Conservation (phyloP, 495 filamentous ascomycete genomes). For the Staphylotrichum longicolle region DNA sequence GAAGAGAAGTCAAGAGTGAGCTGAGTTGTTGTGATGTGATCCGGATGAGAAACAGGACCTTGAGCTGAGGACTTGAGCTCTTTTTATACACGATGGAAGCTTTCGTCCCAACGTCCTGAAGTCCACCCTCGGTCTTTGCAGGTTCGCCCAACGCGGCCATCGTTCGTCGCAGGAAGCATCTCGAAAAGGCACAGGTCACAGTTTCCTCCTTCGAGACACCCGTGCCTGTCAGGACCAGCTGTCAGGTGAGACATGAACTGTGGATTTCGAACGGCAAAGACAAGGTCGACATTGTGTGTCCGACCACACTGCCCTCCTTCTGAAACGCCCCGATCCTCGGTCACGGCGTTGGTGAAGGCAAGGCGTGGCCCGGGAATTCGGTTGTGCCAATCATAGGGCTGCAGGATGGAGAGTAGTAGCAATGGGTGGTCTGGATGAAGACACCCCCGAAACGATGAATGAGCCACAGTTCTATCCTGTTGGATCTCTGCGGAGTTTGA, state of each 20-base stretch:
- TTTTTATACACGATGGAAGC: background rate
- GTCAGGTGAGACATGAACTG: too few relatives aligned
- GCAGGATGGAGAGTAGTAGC: too few relatives aligned
- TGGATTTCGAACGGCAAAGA: background rate
- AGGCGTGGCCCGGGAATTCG: too few relatives aligned
- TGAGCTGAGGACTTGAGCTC: background rate
- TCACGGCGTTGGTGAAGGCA: too few relatives aligned
- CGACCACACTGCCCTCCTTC: too few relatives aligned
- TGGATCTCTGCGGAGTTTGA: too few relatives aligned
- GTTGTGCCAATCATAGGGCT: too few relatives aligned
- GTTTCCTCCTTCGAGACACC: background rate
- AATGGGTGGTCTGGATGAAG: too few relatives aligned
- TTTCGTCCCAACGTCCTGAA: background rate
- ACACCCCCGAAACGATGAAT: too few relatives aligned
- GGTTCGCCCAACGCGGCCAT: background rate
- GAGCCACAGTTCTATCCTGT: too few relatives aligned
- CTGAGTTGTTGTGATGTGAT: slow-evolving; percentile 1
- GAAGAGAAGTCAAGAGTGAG: slow-evolving; percentile 3
- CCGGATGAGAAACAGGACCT: background rate
- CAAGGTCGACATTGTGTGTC: too few relatives aligned
- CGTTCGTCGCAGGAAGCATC: background rate
- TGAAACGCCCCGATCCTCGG: too few relatives aligned
- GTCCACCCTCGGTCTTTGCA: background rate
- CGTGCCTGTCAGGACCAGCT: slow-evolving; percentile 3
- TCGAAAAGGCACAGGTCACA: background rate